A percentile compares a stretch with the other conserved stretches of the same genome.
Conservation (phyloP, 805 yeast genomes). For the Suhomyces sp. region DNA sequence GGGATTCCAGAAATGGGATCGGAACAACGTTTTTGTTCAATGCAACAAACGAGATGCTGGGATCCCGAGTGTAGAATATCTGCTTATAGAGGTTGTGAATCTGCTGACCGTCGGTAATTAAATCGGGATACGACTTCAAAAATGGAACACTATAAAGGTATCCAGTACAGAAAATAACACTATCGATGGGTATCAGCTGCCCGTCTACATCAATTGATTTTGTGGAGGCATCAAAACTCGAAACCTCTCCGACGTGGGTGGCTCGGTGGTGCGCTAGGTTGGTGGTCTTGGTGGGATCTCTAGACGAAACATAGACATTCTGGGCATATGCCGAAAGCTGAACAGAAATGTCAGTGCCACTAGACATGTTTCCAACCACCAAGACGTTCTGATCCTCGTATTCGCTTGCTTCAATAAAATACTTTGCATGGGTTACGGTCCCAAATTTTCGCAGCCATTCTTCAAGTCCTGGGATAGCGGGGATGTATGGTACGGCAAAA, state of each 20-base stretch:
- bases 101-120: constrained; percentile 20
- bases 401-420: constrained; percentile 14
- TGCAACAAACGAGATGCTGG: constrained; percentile 30
- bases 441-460: constrained; percentile 15
- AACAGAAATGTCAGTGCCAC: constrained; percentile 12
- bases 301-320: constrained; percentile 12
- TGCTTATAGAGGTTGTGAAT: constrained; percentile 33
- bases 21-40: constrained; percentile 28
- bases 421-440: constrained; percentile 19
- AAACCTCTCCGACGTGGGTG: constrained; percentile 1
- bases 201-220: constrained; percentile 9
- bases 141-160: constrained; percentile 21
- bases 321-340: constrained; percentile 11
- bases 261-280: background rate
- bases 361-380: constrained; percentile 33
- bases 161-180: constrained; percentile 25
- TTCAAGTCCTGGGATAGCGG: constrained; percentile 17
- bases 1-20: constrained; percentile 39
- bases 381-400: constrained; percentile 12
- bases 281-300: constrained; percentile 1
- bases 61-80: constrained; percentile 31
- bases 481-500: constrained; percentile 20
- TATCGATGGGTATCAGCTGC: constrained; percentile 13
- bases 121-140: constrained; percentile 14
- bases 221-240: background rate